phyloP scores from a whole-genome alignment of 208 protist genomes.

The Leishmania braziliensis region DNA sequence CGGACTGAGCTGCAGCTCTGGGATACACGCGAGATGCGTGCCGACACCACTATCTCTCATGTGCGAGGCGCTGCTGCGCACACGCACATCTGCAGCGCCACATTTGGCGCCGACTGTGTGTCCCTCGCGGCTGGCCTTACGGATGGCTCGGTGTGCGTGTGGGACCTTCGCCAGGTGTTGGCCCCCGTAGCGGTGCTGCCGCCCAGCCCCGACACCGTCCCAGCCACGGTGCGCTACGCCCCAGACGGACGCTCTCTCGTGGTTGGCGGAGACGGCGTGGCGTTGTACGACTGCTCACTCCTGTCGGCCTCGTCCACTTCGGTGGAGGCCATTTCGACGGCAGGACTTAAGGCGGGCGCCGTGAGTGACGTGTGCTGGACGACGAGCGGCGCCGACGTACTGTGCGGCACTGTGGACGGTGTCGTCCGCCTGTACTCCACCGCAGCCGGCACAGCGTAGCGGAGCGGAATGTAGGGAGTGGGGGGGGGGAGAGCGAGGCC shows the following conservation, averaged over 20 bases:
- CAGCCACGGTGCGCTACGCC: conserved; percentile 50
- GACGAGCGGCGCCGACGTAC: conserved; percentile 32
- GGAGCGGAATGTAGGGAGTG: neutral
- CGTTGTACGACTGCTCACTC: conserved; percentile 15
- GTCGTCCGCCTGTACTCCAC: conserved; percentile 51
- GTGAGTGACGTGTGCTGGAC: conserved; percentile 57
- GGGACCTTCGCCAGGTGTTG: conserved; percentile 96
- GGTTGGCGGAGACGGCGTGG: conserved; percentile 18
- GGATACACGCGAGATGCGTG: conserved; percentile 85
- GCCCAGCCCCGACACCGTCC: conserved; percentile 8
- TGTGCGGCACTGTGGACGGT: conserved; percentile 45
- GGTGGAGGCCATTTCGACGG: conserved; percentile 13
- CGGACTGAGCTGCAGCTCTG: conserved; percentile 81
- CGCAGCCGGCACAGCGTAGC: neutral
- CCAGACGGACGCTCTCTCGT: conserved; percentile 27
- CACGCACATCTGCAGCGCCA: conserved; percentile 52
- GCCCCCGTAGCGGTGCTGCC: conserved; percentile 45
- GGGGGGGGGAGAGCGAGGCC: neutral
- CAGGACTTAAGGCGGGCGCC: conserved; percentile 12
- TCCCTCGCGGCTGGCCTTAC: conserved; percentile 85
- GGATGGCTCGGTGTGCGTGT: conserved; percentile 87
- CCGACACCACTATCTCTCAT: conserved; percentile 75
- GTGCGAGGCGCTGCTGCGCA: conserved; percentile 21
- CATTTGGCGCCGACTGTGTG: conserved; percentile 95
- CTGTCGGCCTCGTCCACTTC: conserved; percentile 5